These are phyloP conservation scores for Nothophaeocryptopus gaeumannii DNA, from an alignment of 2,329 filamentous ascomycete genomes.

Conservation along the genomic window DNA sequence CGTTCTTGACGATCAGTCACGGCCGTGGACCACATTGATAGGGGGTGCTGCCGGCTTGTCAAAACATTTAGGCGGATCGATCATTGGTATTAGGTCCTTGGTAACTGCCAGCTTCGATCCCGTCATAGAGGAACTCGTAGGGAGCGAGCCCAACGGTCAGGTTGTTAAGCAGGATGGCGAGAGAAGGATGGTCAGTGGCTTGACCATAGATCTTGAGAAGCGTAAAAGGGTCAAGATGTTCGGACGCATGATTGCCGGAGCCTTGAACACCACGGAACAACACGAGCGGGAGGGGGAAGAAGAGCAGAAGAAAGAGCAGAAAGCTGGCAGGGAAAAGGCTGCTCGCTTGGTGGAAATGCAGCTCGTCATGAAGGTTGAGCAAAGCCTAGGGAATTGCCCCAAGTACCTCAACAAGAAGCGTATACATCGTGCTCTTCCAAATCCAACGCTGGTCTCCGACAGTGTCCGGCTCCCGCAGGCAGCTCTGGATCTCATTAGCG, in stretches of 20 bases:
- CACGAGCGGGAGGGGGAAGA: conserved; percentile 31
- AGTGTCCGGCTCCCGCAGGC: conserved; percentile 49
- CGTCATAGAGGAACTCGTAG: conserved; percentile 63
- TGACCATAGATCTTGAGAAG: conserved; percentile 63
- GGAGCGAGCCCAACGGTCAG: conserved; percentile 45
- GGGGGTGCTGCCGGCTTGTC: conserved; percentile 71
- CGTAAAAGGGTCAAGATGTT: conserved; percentile 71
- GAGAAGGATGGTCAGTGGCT: conserved; percentile 58
- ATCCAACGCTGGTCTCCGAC: conserved; percentile 52
- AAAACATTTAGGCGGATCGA: conserved; percentile 57
- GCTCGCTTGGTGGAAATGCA: conserved; percentile 43
- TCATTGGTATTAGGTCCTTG: conserved; percentile 62
- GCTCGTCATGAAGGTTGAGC: conserved; percentile 66
- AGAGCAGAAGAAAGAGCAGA: conserved; percentile 21
- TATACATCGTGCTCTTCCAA: conserved; percentile 55
- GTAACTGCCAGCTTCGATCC: conserved; percentile 67
- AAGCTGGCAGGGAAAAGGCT: too few species aligned
- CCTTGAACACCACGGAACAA: conserved; percentile 38
- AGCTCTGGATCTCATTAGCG: conserved; percentile 59
- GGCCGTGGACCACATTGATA: conserved; percentile 76
- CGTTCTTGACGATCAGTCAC: conserved; percentile 61
- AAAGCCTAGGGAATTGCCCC: conserved; percentile 76
- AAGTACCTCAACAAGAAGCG: conserved; percentile 79
- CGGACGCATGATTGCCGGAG: conserved; percentile 66
- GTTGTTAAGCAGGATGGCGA: conserved; percentile 40